Conservation (phyloP, 768 basidiomycete genomes). For the Mycena belliarum region DNA sequence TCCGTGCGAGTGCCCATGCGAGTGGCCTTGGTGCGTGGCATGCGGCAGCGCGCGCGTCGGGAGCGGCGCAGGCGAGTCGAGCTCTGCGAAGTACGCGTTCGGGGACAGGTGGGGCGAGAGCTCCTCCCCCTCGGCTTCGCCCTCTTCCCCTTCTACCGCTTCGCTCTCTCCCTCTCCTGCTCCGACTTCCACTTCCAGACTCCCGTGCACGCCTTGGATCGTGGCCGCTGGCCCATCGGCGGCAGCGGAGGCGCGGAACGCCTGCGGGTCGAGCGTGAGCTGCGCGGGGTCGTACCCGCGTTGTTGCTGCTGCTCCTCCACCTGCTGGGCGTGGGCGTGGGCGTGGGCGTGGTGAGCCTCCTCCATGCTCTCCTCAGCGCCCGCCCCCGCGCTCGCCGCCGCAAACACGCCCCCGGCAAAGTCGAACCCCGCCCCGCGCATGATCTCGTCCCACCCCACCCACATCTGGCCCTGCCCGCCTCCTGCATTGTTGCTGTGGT, state of each 20-base stretch:
- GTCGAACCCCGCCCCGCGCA: slow-evolving; percentile 2
- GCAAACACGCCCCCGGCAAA: too few relatives aligned
- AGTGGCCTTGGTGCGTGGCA: not conserved
- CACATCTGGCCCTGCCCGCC: not conserved
- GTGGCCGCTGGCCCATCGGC: too few relatives aligned
- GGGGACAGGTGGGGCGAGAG: slow-evolving; percentile 5
- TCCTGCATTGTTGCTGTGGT: not conserved
- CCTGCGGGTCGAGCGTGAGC: slow-evolving; percentile 19
- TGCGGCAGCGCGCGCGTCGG: not conserved
- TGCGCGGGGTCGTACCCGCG: not conserved
- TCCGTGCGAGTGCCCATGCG: too few relatives aligned
- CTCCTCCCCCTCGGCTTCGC: not conserved
- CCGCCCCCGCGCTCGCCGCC: too few relatives aligned
- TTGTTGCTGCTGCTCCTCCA: too few relatives aligned
- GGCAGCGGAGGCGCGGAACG: not conserved
- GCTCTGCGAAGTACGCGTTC: slow-evolving; percentile 17
- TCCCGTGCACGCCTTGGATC: too few relatives aligned
- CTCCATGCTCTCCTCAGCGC: too few relatives aligned
- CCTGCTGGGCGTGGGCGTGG: too few relatives aligned
- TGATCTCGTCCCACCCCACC: slow-evolving; percentile 15
- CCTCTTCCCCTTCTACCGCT: not conserved
- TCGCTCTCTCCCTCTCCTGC: too few relatives aligned
- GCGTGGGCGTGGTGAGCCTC: too few relatives aligned
- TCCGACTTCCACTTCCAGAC: too few relatives aligned
- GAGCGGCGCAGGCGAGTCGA: not conserved